Percentiles rank a stretch among this genome's conserved stretches.
These are phyloP conservation scores for Cercis canadensis DNA, from an alignment of 306 rosid species.

Conservation along the genomic window DNA sequence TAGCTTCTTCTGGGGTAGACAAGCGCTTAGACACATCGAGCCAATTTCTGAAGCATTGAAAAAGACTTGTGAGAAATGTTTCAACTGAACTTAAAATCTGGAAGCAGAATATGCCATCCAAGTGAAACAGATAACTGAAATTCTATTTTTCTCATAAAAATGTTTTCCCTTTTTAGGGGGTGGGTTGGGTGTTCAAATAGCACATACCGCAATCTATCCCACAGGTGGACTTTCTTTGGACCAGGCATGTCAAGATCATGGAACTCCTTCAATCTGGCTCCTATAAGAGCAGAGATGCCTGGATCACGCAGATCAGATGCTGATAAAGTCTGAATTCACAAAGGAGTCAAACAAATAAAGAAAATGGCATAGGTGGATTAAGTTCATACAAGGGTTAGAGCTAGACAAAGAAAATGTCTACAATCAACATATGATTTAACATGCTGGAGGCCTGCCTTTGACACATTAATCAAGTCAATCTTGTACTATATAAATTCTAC, in stretches of 20 bases:
- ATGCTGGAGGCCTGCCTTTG: not conserved
- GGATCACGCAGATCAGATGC: conserved; percentile 77
- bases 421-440: not conserved
- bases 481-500: conserved; percentile 12
- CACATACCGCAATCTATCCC: conserved; percentile 76
- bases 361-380: not conserved
- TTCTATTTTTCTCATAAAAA: not conserved
- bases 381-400: not conserved
- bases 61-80: conserved; percentile 29
- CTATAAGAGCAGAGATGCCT: conserved; percentile 71
- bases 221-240: conserved; percentile 61
- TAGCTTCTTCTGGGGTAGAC: conserved; percentile 59
- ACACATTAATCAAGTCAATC: not conserved
- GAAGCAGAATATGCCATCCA: conserved; percentile 9
- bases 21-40: conserved; percentile 51
- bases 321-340: conserved; percentile 66
- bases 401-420: not conserved
- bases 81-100: conserved; percentile 9
- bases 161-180: not conserved
- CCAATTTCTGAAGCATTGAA: conserved; percentile 69
- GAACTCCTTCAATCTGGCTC: conserved; percentile 77
- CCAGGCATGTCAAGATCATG: conserved; percentile 83
- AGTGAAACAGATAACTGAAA: not conserved
- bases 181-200: not conserved
- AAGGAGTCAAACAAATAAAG: not conserved